A percentile compares a stretch with the other conserved stretches of the same genome.
Evolutionary conservation across 2,329 filamentous ascomycete genomes (phyloP).

Genomic region (Byssochlamys sp.): DNA sequence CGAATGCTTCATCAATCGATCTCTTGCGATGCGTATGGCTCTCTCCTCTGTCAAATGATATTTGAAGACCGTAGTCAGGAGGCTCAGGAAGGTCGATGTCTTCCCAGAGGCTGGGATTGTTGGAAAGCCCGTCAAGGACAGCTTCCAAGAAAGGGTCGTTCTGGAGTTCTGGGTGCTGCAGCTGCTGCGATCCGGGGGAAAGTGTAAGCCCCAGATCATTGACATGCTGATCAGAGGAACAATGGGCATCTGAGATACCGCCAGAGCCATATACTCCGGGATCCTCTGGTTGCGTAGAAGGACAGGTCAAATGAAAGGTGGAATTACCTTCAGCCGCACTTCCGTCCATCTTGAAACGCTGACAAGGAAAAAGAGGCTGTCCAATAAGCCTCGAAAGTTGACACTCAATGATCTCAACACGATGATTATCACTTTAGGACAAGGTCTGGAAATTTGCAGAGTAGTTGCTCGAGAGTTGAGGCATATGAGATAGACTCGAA

Average conservation of each 20-base stretch:
- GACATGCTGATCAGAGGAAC: slow-evolving; percentile 15
- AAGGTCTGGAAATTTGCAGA: background rate
- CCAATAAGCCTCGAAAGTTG: background rate
- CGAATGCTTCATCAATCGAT: slow-evolving; percentile 13
- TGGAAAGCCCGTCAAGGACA: background rate
- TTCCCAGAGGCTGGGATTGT: background rate
- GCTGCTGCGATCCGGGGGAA: slow-evolving; percentile 28
- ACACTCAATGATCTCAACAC: background rate
- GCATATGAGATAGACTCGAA: no score
- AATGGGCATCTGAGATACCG: slow-evolving; percentile 12
- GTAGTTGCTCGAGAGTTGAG: background rate
- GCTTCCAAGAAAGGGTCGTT: background rate
- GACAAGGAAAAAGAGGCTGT: background rate
- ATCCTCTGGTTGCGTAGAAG: slow-evolving; percentile 8
- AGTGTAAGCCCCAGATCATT: slow-evolving; percentile 37
- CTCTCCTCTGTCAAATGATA: background rate
- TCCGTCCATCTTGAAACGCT: slow-evolving; percentile 12
- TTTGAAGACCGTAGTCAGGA: background rate
- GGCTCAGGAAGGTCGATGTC: background rate
- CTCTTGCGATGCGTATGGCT: slow-evolving; percentile 13
- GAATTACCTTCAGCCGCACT: slow-evolving; percentile 30
- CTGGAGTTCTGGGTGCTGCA: slow-evolving; percentile 4
- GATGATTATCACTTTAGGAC: background rate
- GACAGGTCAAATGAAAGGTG: slow-evolving; percentile 22
- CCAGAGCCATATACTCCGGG: slow-evolving; percentile 12